Conservation (phyloP, 1,139 yeast genomes). For the Sugiyamaella xylanicola region DNA sequence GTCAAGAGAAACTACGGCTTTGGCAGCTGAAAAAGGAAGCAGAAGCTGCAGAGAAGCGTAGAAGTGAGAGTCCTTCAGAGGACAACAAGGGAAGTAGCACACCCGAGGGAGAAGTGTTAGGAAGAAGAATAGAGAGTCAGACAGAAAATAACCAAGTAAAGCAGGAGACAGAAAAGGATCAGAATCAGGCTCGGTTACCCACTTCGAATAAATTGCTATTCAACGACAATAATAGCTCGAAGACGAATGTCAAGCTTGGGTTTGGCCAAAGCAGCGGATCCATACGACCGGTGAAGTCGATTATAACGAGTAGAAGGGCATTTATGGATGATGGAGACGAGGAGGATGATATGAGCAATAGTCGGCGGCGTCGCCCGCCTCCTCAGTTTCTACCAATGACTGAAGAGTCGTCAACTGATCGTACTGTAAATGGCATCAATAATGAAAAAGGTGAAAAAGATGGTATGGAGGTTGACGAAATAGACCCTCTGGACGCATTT, state of each 20-base stretch:
- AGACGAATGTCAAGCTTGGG: not conserved
- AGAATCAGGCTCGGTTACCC: too few relatives aligned
- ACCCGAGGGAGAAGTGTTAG: slow-evolving; percentile 5
- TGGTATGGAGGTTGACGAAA: slow-evolving; percentile 32
- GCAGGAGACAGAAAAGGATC: slow-evolving; percentile 1
- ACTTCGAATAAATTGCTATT: too few relatives aligned
- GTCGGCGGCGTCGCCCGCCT: slow-evolving; percentile 6
- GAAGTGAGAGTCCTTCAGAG: slow-evolving; percentile 6
- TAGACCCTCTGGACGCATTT: slow-evolving; percentile 46
- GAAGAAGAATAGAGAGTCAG: slow-evolving; percentile 14
- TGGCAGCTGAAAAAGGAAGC: slow-evolving; percentile 45
- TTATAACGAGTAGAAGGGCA: slow-evolving; percentile 3
- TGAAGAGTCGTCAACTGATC: slow-evolving; percentile 11
- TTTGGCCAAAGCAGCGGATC: not conserved
- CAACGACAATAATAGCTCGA: not conserved
- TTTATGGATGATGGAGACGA: slow-evolving; percentile 24
- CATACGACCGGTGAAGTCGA: not conserved
- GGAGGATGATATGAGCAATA: slow-evolving; percentile 14
- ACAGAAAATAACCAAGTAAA: slow-evolving; percentile 4
- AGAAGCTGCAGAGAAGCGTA: slow-evolving; percentile 29
- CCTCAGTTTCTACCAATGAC: not conserved
- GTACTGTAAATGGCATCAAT: not conserved
- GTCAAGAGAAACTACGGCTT: slow-evolving; percentile 43
- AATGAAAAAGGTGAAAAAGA: not conserved
- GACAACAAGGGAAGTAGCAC: slow-evolving; percentile 16